These are phyloP conservation scores for Petunia axillaris DNA, from an alignment of 257 asterid genomes.

Conservation along the genomic window DNA sequence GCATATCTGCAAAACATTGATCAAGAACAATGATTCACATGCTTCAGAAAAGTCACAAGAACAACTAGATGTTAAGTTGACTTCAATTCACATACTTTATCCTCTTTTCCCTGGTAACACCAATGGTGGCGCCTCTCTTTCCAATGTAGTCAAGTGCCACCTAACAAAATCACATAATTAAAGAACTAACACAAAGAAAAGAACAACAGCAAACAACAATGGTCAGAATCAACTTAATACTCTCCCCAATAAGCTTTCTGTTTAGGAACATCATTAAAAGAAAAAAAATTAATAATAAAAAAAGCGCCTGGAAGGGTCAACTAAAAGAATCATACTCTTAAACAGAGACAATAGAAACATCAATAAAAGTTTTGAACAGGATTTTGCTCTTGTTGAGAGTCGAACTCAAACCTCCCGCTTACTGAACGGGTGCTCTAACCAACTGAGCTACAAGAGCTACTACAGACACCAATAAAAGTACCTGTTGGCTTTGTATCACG, in stretches of 20 bases:
- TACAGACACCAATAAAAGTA: constrained; percentile 25
- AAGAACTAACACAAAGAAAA: neutral
- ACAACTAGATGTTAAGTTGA: neutral
- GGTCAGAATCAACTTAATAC: neutral
- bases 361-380: too few species aligned
- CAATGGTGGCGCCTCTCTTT: constrained; percentile 96
- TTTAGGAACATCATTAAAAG: constrained; percentile 12
- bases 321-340: neutral
- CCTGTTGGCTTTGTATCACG: constrained; percentile 98
- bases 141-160: constrained; percentile 98
- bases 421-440: too few species aligned
- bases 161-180: constrained; percentile 43
- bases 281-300: neutral
- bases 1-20: constrained; percentile 70
- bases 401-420: too few species aligned
- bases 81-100: constrained; percentile 63
- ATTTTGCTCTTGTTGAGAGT: too few species aligned
- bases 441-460: too few species aligned
- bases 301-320: constrained; percentile 7
- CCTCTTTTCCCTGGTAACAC: constrained; percentile 94
- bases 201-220: neutral
- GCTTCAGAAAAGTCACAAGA: constrained; percentile 4
- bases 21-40: constrained; percentile 16
- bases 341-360: too few species aligned
- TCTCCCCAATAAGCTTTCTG: constrained; percentile 5